Percentiles rank a stretch among this genome's conserved stretches.
These are phyloP conservation scores for Helicocarpus griseus DNA, from an alignment of 2,329 filamentous ascomycete species.

Conservation along the genomic window DNA sequence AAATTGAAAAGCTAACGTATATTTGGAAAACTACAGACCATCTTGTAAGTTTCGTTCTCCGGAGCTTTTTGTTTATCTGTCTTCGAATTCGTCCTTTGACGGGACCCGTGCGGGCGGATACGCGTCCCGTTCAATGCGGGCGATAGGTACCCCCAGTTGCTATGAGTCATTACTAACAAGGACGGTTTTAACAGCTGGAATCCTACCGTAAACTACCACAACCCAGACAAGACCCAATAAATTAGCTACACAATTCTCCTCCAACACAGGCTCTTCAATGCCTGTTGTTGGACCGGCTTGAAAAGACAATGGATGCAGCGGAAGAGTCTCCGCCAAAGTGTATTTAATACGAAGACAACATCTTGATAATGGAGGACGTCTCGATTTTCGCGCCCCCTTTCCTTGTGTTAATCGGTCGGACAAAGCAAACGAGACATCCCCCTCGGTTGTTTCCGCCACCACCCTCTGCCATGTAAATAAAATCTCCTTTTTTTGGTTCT, in stretches of 20 bases:
- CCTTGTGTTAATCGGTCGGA: neutral
- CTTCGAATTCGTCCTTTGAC: neutral
- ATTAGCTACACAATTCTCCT: no score
- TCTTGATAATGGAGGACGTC: neutral
- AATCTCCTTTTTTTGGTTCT: neutral
- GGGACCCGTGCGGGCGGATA: neutral
- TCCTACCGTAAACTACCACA: constrained; percentile 89
- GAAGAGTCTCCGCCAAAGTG: neutral
- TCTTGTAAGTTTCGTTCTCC: constrained; percentile 51
- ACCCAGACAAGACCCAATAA: constrained; percentile 63
- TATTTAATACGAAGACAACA: neutral
- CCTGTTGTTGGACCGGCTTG: neutral
- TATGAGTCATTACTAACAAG: constrained; percentile 1
- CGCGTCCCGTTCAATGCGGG: no score
- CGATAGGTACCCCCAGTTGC: no score
- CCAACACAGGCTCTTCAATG: neutral
- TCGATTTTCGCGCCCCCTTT: neutral
- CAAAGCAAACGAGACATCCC: neutral
- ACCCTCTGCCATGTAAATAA: constrained; percentile 2
- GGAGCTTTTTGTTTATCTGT: neutral
- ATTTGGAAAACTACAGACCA: constrained; percentile 38
- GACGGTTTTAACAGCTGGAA: constrained; percentile 69
- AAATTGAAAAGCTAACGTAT: constrained; percentile 8
- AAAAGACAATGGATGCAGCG: neutral
- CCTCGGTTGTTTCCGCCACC: neutral